Evolutionary conservation across 2,329 filamentous ascomycete species (phyloP).

Genomic region (Hypoxylon sp.): DNA sequence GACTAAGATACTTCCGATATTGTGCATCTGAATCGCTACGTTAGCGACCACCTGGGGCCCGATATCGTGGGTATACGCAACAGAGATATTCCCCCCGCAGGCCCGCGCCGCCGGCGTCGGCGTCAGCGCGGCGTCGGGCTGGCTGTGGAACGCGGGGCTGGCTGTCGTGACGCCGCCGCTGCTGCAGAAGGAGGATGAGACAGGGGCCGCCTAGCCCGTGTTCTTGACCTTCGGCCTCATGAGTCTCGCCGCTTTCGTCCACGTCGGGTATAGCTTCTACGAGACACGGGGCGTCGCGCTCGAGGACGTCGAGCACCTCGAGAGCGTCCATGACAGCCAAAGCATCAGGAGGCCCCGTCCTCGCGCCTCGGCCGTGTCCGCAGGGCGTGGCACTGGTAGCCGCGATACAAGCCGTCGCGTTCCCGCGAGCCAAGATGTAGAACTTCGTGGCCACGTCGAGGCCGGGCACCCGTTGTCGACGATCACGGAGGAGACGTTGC

Average conservation of each 20-base stretch:
- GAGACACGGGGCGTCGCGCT: constrained; percentile 77
- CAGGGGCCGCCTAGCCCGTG: no score
- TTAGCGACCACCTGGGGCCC: constrained; percentile 60
- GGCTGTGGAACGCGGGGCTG: constrained; percentile 66
- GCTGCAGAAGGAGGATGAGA: no score
- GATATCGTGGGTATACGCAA: constrained; percentile 61
- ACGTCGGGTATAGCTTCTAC: constrained; percentile 69
- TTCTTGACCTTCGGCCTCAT: constrained; percentile 82
- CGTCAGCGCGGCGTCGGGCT: constrained; percentile 67
- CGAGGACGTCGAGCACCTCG: constrained; percentile 82
- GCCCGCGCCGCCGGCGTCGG: constrained; percentile 70
- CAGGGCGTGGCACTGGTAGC: constrained; percentile 36
- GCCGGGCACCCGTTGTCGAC: not conserved
- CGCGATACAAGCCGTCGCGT: no score
- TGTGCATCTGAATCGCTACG: constrained; percentile 75
- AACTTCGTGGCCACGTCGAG: not conserved
- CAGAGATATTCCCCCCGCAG: constrained; percentile 68
- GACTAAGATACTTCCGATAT: no score
- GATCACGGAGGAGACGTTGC: not conserved
- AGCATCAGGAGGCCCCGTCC: no score
- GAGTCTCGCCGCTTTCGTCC: constrained; percentile 71
- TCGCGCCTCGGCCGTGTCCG: no score
- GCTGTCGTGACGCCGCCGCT: constrained; percentile 61
- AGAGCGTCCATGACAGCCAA: no score
- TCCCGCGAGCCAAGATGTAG: no score